Evolutionary conservation across 2,329 filamentous ascomycete genomes (phyloP).

Genomic region (Colletotrichum phormii): DNA sequence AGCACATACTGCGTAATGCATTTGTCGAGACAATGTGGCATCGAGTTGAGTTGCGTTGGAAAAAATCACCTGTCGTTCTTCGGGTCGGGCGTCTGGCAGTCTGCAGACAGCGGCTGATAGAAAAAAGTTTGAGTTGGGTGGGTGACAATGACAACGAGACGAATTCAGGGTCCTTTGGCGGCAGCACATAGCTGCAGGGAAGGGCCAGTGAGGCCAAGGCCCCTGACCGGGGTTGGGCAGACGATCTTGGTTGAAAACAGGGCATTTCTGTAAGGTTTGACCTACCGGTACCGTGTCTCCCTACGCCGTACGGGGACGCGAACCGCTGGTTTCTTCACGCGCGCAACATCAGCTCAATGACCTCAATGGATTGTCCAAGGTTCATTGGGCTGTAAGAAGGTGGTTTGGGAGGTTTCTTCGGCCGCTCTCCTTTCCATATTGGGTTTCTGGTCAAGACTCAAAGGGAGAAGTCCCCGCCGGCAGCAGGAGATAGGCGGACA

Average conservation of each 20-base stretch:
- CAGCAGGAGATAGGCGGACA: background rate
- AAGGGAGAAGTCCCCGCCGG: background rate
- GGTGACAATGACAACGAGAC: constrained; percentile 1
- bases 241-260: background rate
- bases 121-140: constrained; percentile 3
- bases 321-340: background rate
- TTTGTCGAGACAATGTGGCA: background rate
- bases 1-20: background rate
- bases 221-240: background rate
- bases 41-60: background rate
- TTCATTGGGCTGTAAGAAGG: background rate
- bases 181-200: constrained; percentile 14
- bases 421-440: background rate
- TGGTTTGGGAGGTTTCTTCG: background rate
- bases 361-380: background rate
- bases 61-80: background rate
- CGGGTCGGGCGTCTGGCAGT: background rate
- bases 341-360: background rate
- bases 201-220: background rate
- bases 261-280: constrained; percentile 22
- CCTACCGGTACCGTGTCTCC: background rate
- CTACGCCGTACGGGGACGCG: background rate
- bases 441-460: background rate
- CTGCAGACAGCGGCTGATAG: background rate
- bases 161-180: constrained; percentile 22